These are phyloP conservation scores for Prinsepia uniflora DNA, from an alignment of 306 rosid genomes.

Conservation along the genomic window DNA sequence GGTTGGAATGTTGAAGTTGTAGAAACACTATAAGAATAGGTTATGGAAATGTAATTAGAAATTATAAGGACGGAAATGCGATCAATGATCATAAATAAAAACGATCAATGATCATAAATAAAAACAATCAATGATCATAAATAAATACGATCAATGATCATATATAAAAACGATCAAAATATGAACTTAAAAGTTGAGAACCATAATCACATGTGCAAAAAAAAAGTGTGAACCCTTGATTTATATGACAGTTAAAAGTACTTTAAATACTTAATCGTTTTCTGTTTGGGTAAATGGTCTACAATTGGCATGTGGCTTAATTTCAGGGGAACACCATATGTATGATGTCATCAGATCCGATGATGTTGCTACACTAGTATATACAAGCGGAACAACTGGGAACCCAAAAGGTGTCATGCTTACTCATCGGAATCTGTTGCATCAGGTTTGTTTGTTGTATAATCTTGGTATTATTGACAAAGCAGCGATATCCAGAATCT, in stretches of 20 bases:
- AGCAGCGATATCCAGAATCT: neutral
- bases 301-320: neutral
- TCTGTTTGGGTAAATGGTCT: neutral
- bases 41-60: neutral
- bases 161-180: no score
- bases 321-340: conserved; percentile 46
- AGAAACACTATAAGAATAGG: neutral
- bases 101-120: no score
- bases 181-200: neutral
- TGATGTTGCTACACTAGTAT: conserved; percentile 81
- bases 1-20: neutral
- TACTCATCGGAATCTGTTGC: conserved; percentile 82
- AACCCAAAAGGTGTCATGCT: conserved; percentile 95
- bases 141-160: neutral
- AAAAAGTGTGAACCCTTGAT: neutral
- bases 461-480: neutral
- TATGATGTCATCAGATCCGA: conserved; percentile 67
- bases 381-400: conserved; percentile 97
- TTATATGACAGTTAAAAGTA: neutral
- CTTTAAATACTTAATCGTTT: neutral
- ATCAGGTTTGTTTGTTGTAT: conserved; percentile 58
- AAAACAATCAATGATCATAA: no score
- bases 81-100: neutral
- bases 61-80: no score
- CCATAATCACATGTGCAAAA: neutral